Conservation (phyloP, 192 early-diverging fungal genomes). For the Borealophlyctis nickersoniae region DNA sequence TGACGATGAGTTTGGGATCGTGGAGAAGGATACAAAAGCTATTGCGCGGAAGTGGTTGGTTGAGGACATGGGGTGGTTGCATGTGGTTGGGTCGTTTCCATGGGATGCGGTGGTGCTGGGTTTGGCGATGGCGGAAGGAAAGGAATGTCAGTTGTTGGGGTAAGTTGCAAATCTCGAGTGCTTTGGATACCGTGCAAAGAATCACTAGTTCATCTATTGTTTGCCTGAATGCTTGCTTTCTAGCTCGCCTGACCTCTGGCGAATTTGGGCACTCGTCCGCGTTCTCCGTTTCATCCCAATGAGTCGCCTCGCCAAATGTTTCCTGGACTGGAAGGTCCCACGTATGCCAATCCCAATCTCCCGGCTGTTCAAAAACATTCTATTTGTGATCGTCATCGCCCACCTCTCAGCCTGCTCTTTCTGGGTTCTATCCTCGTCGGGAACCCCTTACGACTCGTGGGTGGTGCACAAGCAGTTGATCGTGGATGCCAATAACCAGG, state of each 20-base stretch:
- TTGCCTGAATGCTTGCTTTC: no score
- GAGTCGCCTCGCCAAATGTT: background rate
- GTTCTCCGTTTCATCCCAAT: constrained; percentile 24
- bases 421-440: constrained; percentile 12
- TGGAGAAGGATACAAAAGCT: constrained; percentile 7
- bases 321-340: background rate
- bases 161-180: background rate
- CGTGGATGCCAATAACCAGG: background rate
- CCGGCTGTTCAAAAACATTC: constrained; percentile 20
- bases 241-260: background rate
- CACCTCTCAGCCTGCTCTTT: constrained; percentile 22
- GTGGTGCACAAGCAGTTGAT: background rate
- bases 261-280: constrained; percentile 10
- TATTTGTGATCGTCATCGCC: background rate
- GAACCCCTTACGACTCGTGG: constrained; percentile 4
- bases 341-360: constrained; percentile 3
- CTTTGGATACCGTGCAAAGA: background rate
- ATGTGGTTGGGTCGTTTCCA: constrained; percentile 5
- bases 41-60: constrained; percentile 6
- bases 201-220: background rate
- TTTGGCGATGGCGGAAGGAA: background rate
- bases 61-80: constrained; percentile 1
- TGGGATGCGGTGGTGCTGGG: constrained; percentile 8
- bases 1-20: constrained; percentile 14
- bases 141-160: background rate